Evolutionary conservation across 1,284 basidiomycete species (phyloP).

Genomic region (Peniophora sp.): DNA sequence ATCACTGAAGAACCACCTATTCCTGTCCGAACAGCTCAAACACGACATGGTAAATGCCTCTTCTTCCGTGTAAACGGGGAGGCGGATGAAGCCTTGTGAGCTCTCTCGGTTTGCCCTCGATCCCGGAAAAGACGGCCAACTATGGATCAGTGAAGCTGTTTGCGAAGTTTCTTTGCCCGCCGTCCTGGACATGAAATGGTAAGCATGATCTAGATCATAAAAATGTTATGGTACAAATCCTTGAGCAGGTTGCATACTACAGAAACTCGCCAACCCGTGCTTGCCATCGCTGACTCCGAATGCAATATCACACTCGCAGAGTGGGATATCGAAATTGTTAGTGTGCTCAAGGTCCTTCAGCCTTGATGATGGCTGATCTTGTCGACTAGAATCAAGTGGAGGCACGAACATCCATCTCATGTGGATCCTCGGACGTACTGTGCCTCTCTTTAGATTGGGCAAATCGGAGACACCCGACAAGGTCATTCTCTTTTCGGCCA

Average conservation of each 20-base stretch:
- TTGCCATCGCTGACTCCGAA: conserved; percentile 80
- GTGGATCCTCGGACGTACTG: conserved; percentile 51
- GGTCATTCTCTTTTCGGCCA: conserved; percentile 10
- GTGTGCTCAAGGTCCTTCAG: not conserved
- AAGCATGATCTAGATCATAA: conserved; percentile 5
- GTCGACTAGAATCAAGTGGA: conserved; percentile 36
- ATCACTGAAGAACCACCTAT: conserved; percentile 7
- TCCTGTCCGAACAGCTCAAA: conserved; percentile 20
- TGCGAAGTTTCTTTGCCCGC: conserved; percentile 74
- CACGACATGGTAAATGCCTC: conserved; percentile 59
- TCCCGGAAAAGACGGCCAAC: not conserved
- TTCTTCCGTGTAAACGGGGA: conserved; percentile 43
- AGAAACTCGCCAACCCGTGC: conserved; percentile 30
- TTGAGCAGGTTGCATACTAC: conserved; percentile 47
- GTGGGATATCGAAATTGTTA: conserved; percentile 45
- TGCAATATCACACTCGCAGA: conserved; percentile 63
- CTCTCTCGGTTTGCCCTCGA: not conserved
- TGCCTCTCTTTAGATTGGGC: conserved; percentile 90
- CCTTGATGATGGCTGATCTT: not conserved
- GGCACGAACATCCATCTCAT: conserved; percentile 40
- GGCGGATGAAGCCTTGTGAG: conserved; percentile 12
- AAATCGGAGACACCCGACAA: conserved; percentile 39
- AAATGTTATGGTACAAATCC: not conserved
- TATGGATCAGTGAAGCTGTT: conserved; percentile 15
- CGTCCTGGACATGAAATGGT: conserved; percentile 94